Evolutionary conservation across 106 monocot genomes (phyloP), one percentile per base, ranked within the genome.

Genomic region (Allium fistulosum): DNA sequence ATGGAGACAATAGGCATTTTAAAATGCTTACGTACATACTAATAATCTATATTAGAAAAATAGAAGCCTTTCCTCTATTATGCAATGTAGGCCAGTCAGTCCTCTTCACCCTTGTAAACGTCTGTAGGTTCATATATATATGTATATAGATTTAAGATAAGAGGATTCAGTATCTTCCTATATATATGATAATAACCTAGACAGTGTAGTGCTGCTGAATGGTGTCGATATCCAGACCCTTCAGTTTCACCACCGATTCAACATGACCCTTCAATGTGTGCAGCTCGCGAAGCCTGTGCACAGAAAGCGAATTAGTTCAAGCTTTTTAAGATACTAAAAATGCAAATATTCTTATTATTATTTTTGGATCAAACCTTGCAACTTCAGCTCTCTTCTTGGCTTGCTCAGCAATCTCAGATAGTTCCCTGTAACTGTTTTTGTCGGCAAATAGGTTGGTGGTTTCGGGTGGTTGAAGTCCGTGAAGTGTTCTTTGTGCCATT

Each of bases 341-440:
- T 55, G 6, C 53, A 2, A 55, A 4, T 55, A 55, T 3, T 55
- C 2, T 8, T 12, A 55, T 12, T 55, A 55, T 55, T 55, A 12
- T 55, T 55, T 6, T 3, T 11, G 15, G 53, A 46, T 12, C 27
- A 13, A 82, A 94, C 94, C 94, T 94, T 71, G 94, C 94, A 37
- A 94, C 72, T 62, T 90, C 94, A 11, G 90, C 90, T 8, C 94
- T 80, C 62, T 82, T 69, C 56, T 90, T 94, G 56, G 94, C 94
- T 65, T 94, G 87, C 80, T 94, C 94, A 0, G 94, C 94, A 3
- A 94, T 94, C 77, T 94, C 94, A 0, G 94, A 90, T 15, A 94
- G 84, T 59, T 90, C 94, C 48, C 90, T 78, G 81, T 94, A 94
- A 71, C 86, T 89, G 70, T 72, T 85, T 85, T 94, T 94, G 46